Evolutionary conservation across 2,329 filamentous ascomycete genomes (phyloP), one percentile per base, ranked within the genome.

Genomic region (Trichocomaceae sp.): DNA sequence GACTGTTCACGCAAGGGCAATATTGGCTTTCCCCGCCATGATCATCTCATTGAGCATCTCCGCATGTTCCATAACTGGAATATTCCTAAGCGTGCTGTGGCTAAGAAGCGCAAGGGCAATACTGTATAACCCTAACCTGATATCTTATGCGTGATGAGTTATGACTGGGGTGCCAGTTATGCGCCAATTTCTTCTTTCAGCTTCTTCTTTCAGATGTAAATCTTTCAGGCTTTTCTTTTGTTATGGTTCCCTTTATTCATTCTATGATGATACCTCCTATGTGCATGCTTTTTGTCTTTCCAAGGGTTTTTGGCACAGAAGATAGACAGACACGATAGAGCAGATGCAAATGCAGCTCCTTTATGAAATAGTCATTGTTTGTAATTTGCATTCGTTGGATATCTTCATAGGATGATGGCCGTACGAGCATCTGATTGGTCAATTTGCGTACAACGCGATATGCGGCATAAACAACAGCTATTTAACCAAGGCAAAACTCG

Each of bases 11-110:
- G 77, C 15, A 78, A 77, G 60, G 73, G 71, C 5, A 62, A 59
- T 41, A 68, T 73, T 57, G 81, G 80, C 0, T 84, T 83, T 61
- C 77, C 77, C 4, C 72, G 81, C 5, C 72, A 75, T 51, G 82
- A 84, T 61, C 81, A 84, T 62, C 69, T 82, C 41, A 73, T 72
- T 39, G 82, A 83, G 62, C 82, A 84, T 63, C 64, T 79, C 51
- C 70, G 81, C 51, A 78, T 78, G 44, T 81, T 77, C 57, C 82
- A 84, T 62, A 73, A 77, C 53, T 65, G 75, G 46, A 70, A 78
- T 33, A 63, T 77, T 17, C 70, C 72, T 2, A 74, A 75, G 63
- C 70, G 72, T 1, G 19, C 10, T 15, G 47, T 33, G 13, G 50
- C 50, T 41, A 55, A 53, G 50, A 53, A 41, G 35, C 51, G 51